These are phyloP conservation scores for Cinnamomum micranthum DNA, from an alignment of 164 flowering plant species.

Conservation along the genomic window DNA sequence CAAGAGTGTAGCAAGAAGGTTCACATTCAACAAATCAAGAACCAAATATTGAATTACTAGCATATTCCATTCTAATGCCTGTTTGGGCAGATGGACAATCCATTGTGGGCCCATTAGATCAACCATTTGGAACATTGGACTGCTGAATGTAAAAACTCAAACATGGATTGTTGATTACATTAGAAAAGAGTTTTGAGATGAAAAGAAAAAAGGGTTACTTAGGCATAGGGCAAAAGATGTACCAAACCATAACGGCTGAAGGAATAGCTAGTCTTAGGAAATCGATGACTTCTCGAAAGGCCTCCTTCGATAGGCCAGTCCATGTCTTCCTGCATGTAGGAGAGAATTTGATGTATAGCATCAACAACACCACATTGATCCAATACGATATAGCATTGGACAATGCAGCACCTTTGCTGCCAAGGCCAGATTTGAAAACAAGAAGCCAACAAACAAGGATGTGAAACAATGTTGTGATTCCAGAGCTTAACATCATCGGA, in stretches of 20 bases:
- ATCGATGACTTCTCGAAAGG: slow-evolving; percentile 11
- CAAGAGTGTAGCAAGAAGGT: too few species aligned
- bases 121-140: too few species aligned
- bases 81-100: too few species aligned
- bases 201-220: too few species aligned
- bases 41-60: too few species aligned
- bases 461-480: slow-evolving; percentile 16
- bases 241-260: slow-evolving; percentile 27
- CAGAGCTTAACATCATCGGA: slow-evolving; percentile 21
- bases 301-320: slow-evolving; percentile 24
- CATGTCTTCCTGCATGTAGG: slow-evolving; percentile 21
- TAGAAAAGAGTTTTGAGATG: too few species aligned
- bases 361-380: slow-evolving; percentile 22
- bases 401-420: slow-evolving; percentile 22
- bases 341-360: slow-evolving; percentile 19
- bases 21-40: too few species aligned
- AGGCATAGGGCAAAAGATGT: not conserved
- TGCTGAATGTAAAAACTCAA: too few species aligned
- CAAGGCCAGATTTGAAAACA: slow-evolving; percentile 21
- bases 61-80: too few species aligned
- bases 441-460: slow-evolving; percentile 21
- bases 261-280: slow-evolving; percentile 23
- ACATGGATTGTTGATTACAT: too few species aligned
- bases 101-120: too few species aligned
- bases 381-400: slow-evolving; percentile 23